Conservation (phyloP, 768 basidiomycete genomes). For the Leccinellum rugosiceps region DNA sequence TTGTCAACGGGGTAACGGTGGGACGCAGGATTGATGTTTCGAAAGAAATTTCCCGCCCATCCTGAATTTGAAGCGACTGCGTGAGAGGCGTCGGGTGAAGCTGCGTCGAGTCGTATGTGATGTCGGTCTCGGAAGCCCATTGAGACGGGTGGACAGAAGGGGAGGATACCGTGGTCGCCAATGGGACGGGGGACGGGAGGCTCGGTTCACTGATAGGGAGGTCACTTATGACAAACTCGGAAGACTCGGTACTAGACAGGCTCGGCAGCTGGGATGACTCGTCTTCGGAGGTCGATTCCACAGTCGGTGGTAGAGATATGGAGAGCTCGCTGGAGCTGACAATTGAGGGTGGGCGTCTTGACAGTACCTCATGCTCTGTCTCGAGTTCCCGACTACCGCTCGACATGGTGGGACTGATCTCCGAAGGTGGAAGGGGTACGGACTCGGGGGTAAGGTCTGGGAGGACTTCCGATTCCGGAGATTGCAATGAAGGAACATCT, state of each 20-base stretch:
- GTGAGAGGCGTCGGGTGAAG: conserved; percentile 68
- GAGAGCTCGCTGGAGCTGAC: conserved; percentile 24
- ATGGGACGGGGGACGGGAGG: conserved; percentile 34
- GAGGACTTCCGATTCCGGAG: conserved; percentile 23
- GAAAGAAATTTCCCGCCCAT: conserved; percentile 60
- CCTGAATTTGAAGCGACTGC: conserved; percentile 47
- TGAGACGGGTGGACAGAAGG: conserved; percentile 40
- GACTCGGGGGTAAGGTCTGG: conserved; percentile 21
- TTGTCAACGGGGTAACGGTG: conserved; percentile 40
- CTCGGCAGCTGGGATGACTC: conserved; percentile 34
- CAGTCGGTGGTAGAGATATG: conserved; percentile 18
- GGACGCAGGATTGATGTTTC: conserved; percentile 76
- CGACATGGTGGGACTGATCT: conserved; percentile 26
- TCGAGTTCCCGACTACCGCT: conserved; percentile 23
- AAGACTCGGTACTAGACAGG: conserved; percentile 42
- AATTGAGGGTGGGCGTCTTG: conserved; percentile 13
- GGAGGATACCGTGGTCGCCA: conserved; percentile 34
- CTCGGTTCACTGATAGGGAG: conserved; percentile 29
- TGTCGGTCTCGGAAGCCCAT: conserved; percentile 64
- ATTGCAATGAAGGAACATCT: conserved; percentile 24
- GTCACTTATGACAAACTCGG: conserved; percentile 29
- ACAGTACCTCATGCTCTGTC: conserved; percentile 14
- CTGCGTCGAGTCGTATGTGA: conserved; percentile 76
- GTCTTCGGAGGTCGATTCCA: conserved; percentile 31
- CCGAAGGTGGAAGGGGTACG: conserved; percentile 41